These are phyloP conservation scores for Phytophthora kernoviae DNA, from an alignment of 352 stramenopile genomes.

Conservation along the genomic window DNA sequence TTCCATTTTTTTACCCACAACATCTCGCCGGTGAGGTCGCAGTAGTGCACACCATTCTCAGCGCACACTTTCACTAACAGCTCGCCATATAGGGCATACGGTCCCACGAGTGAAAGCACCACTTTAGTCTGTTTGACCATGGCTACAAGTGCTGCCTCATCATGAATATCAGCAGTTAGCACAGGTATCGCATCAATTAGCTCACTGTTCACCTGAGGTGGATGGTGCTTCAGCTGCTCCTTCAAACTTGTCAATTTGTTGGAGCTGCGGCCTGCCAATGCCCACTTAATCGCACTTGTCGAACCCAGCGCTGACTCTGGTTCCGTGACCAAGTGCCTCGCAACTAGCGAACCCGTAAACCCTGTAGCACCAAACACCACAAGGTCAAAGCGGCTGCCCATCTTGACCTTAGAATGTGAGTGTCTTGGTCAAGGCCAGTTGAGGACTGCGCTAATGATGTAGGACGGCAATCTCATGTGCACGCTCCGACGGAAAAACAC, in stretches of 20 bases:
- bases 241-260: conserved; percentile 60
- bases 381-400: conserved; percentile 34
- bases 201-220: conserved; percentile 29
- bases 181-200: conserved; percentile 32
- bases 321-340: conserved; percentile 61
- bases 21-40: conserved; percentile 90
- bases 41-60: conserved; percentile 88
- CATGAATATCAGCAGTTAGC: conserved; percentile 48
- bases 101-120: conserved; percentile 77
- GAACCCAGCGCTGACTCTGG: conserved; percentile 30
- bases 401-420: not conserved
- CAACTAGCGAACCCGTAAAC: conserved; percentile 78
- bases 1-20: conserved; percentile 80
- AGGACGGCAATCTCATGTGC: conserved; percentile 2
- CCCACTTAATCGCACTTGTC: conserved; percentile 63
- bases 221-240: conserved; percentile 35
- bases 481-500: not conserved
- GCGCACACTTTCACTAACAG: conserved; percentile 80
- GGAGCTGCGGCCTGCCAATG: conserved; percentile 75
- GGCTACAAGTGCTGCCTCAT: conserved; percentile 48
- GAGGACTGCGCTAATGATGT: conserved; percentile 4
- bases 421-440: conserved; percentile 2
- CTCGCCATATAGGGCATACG: conserved; percentile 79
- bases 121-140: conserved; percentile 74
- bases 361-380: conserved; percentile 87